Base-by-base conservation (phyloP, 129 eudicot species). In the Flaveria trinervia region DNA sequence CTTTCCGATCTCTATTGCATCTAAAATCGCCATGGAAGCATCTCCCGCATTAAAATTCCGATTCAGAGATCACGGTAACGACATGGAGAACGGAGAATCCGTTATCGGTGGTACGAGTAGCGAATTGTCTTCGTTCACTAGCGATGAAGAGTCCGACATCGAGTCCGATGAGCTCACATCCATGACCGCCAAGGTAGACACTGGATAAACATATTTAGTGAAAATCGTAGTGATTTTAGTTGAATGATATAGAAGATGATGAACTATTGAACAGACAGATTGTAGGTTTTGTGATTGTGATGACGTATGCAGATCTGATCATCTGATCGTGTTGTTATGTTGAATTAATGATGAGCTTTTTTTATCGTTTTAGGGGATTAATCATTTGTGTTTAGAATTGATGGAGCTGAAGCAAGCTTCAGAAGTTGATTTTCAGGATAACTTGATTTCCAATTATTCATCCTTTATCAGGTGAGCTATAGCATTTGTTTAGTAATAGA, bases 171-270 rank as follows among this genome's bases (percentile, higher is more conserved):
- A 91, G 73, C 92, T 91, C 43, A 83, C 84, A 7, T 86, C 94
- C 74, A 91, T 91, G 93, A 88, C 97, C 5, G 97, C 90, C 25
- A 91, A 88, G 97, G 97, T 86, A 71, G 51, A 26, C 15, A 67
- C 9, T 30, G 3, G 49, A 65, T 30, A 30, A 28, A 30, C 36
- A 30, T 30, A 30, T 30, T 3, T 30, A 30, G 36, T 30, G 36
- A 30, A 30, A 30, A 4, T 30, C 36, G 36, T 30, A 30, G 28
- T n/a, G 65, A 65, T 30, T 49, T 65, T 48, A 66, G 41, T 4
- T 12, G 11, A 67, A n/a, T 17, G 48, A 68, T 43, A 9, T 45
- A 45, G 13, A 45, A 45, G 50, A 45, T 45, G 50, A 9, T 45
- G 50, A 45, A 45, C 50, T 45, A 7, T 9, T 45, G 50, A 45